Evolutionary conservation across 305 asterid genomes (phyloP).

Genomic region (Nicotiana rustica): DNA sequence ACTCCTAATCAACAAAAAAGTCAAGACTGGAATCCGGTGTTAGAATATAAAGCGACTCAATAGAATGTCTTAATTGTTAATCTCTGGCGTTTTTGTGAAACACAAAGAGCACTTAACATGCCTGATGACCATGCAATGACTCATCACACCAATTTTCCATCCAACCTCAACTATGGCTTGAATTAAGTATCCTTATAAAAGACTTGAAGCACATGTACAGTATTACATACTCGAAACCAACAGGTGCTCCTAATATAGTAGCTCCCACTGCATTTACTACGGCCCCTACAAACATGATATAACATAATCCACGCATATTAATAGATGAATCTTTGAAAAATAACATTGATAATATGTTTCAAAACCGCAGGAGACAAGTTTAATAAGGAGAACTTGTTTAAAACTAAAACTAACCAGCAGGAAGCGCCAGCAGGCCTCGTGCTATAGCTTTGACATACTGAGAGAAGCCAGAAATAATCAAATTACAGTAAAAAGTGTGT

Average conservation of each 20-base stretch:
- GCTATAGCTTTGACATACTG: slow-evolving; percentile 73
- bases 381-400: no score
- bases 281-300: slow-evolving; percentile 23
- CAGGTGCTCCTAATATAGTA: slow-evolving; percentile 32
- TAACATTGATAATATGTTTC: not conserved
- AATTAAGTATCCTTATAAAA: not conserved
- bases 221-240: slow-evolving; percentile 10
- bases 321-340: not conserved
- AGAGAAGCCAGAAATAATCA: slow-evolving; percentile 12
- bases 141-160: not conserved
- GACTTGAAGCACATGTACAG: not conserved
- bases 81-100: not conserved
- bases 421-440: slow-evolving; percentile 76
- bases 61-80: no score
- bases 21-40: not conserved
- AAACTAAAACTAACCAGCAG: slow-evolving; percentile 59
- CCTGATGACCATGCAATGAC: not conserved
- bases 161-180: slow-evolving; percentile 20
- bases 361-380: no score
- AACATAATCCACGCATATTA: slow-evolving; percentile 14
- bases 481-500: not conserved
- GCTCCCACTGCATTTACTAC: slow-evolving; percentile 30
- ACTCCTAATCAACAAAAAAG: not conserved
- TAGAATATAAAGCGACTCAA: no score
- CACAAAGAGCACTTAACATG: not conserved